Conservation (phyloP, 192 early-diverging fungal species). For the Coemansia guatemalensis region DNA sequence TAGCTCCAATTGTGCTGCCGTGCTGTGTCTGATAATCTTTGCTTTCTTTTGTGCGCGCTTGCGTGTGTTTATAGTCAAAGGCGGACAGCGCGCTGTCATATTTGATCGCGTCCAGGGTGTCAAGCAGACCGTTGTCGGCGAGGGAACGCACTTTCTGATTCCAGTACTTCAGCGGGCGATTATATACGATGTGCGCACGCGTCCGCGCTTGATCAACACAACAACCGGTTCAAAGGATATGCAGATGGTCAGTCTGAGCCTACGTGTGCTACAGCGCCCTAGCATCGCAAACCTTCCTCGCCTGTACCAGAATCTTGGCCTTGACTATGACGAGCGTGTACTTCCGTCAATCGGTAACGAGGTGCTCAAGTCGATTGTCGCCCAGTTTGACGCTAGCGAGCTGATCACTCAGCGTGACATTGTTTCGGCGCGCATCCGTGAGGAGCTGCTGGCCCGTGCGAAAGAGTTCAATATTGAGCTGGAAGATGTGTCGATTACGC, state of each 20-base stretch:
- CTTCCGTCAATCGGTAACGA: slow-evolving; percentile 99
- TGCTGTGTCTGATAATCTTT: background rate
- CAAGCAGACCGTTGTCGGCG: slow-evolving; percentile 71
- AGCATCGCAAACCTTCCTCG: slow-evolving; percentile 68
- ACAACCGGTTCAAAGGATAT: slow-evolving; percentile 99
- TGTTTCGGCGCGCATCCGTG: slow-evolving; percentile 88
- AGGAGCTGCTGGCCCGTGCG: slow-evolving; percentile 90
- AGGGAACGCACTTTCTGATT: slow-evolving; percentile 97
- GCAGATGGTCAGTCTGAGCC: slow-evolving; percentile 95
- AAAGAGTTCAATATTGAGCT: slow-evolving; percentile 94
- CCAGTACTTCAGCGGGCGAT: slow-evolving; percentile 96
- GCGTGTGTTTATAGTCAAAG: slow-evolving; percentile 69
- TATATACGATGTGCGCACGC: slow-evolving; percentile 89
- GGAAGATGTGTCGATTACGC: slow-evolving; percentile 98
- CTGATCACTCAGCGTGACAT: slow-evolving; percentile 98
- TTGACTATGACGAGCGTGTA: slow-evolving; percentile 97
- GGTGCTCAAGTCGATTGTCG: slow-evolving; percentile 96
- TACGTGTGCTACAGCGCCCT: slow-evolving; percentile 90
- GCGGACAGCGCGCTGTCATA: slow-evolving; percentile 94
- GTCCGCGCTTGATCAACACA: slow-evolving; percentile 96
- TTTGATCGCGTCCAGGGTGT: slow-evolving; percentile 96
- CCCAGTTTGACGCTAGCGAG: slow-evolving; percentile 97
- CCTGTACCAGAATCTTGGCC: slow-evolving; percentile 89
- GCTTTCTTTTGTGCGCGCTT: background rate
- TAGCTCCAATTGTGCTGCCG: background rate